phyloP scores from a whole-genome alignment of 306 rosid species.

The Begonia masoniana region DNA sequence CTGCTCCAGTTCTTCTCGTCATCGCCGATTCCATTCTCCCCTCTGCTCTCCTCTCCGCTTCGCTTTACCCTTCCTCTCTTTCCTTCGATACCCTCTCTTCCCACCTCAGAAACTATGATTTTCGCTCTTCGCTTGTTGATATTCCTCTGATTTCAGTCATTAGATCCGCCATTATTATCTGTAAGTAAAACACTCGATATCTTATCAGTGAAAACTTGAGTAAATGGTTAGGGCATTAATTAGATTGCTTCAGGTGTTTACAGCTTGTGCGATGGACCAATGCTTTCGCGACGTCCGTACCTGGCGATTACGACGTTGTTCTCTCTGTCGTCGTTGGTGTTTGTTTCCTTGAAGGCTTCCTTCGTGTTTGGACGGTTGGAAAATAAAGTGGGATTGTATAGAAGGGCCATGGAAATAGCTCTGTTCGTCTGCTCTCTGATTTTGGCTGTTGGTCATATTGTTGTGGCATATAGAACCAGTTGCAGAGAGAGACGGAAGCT shows the following conservation, averaged over 20 bases:
- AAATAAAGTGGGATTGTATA: conserved; percentile 15
- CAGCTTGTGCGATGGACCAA: conserved; percentile 73
- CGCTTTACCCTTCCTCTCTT: conserved; percentile 10
- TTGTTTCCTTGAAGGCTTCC: conserved; percentile 66
- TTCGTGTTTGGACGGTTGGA: conserved; percentile 30
- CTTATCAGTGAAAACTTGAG: not conserved
- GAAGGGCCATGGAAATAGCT: conserved; percentile 43
- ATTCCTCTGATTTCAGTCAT: conserved; percentile 71
- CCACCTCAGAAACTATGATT: conserved; percentile 61
- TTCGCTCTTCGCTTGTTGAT: conserved; percentile 63
- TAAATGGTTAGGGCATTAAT: not conserved
- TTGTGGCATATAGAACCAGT: conserved; percentile 81
- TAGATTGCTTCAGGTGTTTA: conserved; percentile 44
- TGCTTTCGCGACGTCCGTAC: conserved; percentile 66
- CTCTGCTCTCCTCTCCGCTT: conserved; percentile 59
- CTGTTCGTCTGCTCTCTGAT: conserved; percentile 54
- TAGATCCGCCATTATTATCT: conserved; percentile 70
- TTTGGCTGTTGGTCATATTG: conserved; percentile 74
- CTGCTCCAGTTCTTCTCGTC: conserved; percentile 66
- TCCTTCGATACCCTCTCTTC: conserved; percentile 38
- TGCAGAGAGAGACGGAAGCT: conserved; percentile 93
- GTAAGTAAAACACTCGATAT: conserved; percentile 25
- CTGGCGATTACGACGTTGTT: conserved; percentile 66
- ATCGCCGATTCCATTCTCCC: conserved; percentile 65
- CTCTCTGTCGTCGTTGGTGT: conserved; percentile 45